Evolutionary conservation across 192 early-diverging fungal genomes (phyloP).

Genomic region (Gigaspora rosea): DNA sequence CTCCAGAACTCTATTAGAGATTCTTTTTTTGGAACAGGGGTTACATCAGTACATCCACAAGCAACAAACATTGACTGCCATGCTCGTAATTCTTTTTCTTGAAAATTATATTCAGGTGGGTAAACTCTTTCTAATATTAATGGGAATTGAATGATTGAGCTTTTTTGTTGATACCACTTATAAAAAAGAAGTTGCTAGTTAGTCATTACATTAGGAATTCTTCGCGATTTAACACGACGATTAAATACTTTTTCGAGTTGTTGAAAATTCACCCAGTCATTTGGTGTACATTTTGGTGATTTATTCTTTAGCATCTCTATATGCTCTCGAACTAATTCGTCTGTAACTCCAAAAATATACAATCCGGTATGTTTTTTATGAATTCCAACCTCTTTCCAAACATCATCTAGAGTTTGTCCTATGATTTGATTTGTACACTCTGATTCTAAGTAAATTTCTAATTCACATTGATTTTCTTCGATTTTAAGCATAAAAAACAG

Average conservation of each 20-base stretch:
- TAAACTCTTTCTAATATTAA: background rate
- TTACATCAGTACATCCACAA: background rate
- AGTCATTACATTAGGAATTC: background rate
- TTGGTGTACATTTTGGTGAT: background rate
- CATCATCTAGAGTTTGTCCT: background rate
- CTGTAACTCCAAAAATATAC: background rate
- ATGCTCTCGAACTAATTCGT: background rate
- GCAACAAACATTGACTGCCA: background rate
- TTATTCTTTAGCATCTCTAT: background rate
- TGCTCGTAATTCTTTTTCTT: conserved; percentile 10
- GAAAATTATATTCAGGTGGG: background rate
- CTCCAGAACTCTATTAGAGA: background rate
- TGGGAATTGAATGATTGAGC: background rate
- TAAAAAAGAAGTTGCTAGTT: background rate
- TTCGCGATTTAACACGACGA: background rate
- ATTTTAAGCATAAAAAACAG: background rate
- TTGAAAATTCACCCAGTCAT: background rate
- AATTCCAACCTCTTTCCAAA: background rate
- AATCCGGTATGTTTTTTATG: background rate
- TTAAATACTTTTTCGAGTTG: background rate
- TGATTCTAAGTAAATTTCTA: background rate
- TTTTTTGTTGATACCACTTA: background rate
- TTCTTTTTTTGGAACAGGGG: no score
- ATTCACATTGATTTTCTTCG: background rate
- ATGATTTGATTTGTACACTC: background rate